Percentiles rank a stretch among this genome's conserved stretches.
These are phyloP conservation scores for Pleomassaria siparia DNA, from an alignment of 2,329 filamentous ascomycete species.

Conservation along the genomic window DNA sequence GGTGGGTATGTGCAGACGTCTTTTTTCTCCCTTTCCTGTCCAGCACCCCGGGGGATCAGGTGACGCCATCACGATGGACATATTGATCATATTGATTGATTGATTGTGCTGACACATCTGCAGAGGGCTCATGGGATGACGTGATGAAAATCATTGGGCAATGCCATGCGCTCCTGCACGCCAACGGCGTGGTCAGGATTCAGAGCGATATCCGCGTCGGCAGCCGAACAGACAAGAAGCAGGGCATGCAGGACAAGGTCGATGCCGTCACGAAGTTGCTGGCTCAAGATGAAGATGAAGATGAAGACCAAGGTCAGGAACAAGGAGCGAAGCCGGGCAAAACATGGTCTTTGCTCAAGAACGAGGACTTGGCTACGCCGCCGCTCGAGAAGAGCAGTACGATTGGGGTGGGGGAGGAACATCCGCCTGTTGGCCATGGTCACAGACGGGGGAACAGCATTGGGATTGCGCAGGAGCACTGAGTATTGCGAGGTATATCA, in stretches of 20 bases:
- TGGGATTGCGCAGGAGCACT: too few species aligned
- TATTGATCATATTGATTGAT: too few species aligned
- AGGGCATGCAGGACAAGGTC: slow-evolving; percentile 77
- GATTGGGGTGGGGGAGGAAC: neutral
- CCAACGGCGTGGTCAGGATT: slow-evolving; percentile 59
- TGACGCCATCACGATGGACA: too few species aligned
- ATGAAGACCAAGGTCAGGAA: too few species aligned
- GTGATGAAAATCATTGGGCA: slow-evolving; percentile 64
- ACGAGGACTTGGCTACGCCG: neutral
- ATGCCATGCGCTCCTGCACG: slow-evolving; percentile 43
- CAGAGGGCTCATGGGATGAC: slow-evolving; percentile 89
- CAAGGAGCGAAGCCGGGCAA: too few species aligned
- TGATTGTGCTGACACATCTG: neutral
- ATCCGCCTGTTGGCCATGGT: too few species aligned
- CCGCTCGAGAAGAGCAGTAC: neutral
- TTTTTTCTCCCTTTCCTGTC: neutral
- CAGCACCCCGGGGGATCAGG: too few species aligned
- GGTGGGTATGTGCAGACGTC: slow-evolving; percentile 64
- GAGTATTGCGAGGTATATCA: too few species aligned
- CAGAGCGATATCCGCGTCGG: slow-evolving; percentile 89
- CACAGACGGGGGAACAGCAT: too few species aligned
- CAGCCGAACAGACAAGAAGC: slow-evolving; percentile 81
- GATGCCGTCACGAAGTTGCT: slow-evolving; percentile 58
- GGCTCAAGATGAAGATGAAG: slow-evolving; percentile 31
- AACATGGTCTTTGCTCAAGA: too few species aligned